Conservation (phyloP, 2,329 filamentous ascomycete genomes). For the Bertia moriformis region DNA sequence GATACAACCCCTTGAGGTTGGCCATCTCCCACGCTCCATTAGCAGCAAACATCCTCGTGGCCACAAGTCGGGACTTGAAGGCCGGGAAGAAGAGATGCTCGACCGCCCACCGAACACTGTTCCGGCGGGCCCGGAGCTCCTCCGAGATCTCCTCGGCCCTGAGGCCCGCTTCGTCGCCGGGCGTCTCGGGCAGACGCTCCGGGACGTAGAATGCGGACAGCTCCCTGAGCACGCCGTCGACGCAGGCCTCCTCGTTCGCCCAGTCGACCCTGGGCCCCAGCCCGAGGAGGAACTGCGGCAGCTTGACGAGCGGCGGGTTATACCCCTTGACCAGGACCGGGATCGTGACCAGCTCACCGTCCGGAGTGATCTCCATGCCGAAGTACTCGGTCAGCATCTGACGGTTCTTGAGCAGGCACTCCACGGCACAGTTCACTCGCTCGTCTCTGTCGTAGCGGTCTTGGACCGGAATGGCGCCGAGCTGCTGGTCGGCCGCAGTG, state of each 20-base stretch:
- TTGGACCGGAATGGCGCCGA: no score
- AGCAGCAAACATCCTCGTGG: constrained; percentile 62
- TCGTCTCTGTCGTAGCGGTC: constrained; percentile 28
- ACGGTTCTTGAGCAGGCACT: constrained; percentile 58
- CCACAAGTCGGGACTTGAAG: constrained; percentile 69
- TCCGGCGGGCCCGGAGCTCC: constrained; percentile 41
- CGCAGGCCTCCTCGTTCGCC: constrained; percentile 72
- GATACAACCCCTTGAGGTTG: constrained; percentile 80
- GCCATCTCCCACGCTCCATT: constrained; percentile 69
- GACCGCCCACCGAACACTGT: constrained; percentile 58
- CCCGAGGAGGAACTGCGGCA: constrained; percentile 75
- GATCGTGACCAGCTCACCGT: constrained; percentile 64
- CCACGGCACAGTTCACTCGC: constrained; percentile 49
- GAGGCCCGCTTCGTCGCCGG: constrained; percentile 11
- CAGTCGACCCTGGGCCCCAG: constrained; percentile 82
- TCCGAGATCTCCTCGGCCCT: constrained; percentile 26
- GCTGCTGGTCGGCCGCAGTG: constrained; percentile 50
- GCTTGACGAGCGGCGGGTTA: constrained; percentile 68
- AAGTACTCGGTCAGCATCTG: constrained; percentile 93
- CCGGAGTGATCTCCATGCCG: constrained; percentile 63
- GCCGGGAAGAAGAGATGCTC: constrained; percentile 85
- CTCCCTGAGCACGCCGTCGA: constrained; percentile 68
- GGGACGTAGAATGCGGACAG: constrained; percentile 83
- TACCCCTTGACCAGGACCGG: constrained; percentile 83
- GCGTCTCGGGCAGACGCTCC: constrained; percentile 53